Evolutionary conservation across 2,329 filamentous ascomycete genomes (phyloP).

Genomic region (Aspergillus ochraceus): DNA sequence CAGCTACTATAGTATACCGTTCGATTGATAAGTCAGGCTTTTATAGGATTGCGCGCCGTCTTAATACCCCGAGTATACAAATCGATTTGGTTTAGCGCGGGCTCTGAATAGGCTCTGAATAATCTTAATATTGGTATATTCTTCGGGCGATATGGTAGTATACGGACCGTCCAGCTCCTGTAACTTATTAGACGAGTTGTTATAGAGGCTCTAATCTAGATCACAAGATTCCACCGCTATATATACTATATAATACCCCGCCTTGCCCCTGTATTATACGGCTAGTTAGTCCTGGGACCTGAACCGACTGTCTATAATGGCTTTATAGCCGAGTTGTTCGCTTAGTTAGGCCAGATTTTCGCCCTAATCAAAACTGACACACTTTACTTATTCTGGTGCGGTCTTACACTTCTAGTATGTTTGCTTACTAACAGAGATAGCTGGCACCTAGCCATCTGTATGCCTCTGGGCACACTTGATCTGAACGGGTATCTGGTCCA

Average conservation of each 20-base stretch:
- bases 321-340: neutral
- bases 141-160: neutral
- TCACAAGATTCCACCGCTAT: neutral
- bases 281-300: neutral
- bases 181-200: neutral
- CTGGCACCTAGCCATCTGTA: neutral
- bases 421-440: neutral
- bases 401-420: no score
- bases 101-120: neutral
- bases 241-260: neutral
- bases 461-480: neutral
- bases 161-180: neutral
- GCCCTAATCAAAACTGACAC: neutral
- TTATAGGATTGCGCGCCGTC: neutral
- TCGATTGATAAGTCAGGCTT: neutral
- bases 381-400: neutral
- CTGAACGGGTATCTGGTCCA: neutral
- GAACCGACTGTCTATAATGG: neutral
- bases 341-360: neutral
- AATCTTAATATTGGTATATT: neutral
- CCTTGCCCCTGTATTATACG: neutral
- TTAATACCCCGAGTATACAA: neutral
- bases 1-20: neutral
- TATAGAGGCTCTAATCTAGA: neutral
- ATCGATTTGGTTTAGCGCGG: neutral